Evolutionary conservation across 768 basidiomycete species (phyloP), one percentile per base, ranked within the genome.

Genomic region (Boletus edulis): DNA sequence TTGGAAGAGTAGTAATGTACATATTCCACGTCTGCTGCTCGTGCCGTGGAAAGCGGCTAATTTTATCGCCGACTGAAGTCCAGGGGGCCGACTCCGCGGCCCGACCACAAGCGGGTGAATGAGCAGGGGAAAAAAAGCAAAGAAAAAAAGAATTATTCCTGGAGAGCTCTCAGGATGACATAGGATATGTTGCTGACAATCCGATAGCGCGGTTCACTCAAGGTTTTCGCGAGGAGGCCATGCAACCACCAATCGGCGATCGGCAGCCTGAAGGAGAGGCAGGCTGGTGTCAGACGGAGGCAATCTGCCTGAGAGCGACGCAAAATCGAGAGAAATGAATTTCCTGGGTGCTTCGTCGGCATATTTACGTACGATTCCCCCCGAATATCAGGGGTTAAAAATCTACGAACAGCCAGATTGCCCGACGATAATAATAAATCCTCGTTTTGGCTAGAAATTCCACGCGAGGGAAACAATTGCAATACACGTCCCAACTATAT

Each of bases 401-500:
- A 54, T 68, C 70, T 73, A 74, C 72, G 65, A 76, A 77, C 74
- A 75, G 72, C 64, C 72, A 75, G 76, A 78, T 78, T 75, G 76
- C 69, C 63, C 68, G 62, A 72, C 69, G 75, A 81, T 80, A 79
- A 80, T 82, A 80, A 83, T 78, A 76, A 79, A 75, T 74, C 72
- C 75, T 76, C 67, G 71, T 73, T 80, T 82, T 81, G 75, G 78
- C 64, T 67, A 65, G 68, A 77, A 35, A 79, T 76, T 81, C 76
- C 81, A 83, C 80, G 81, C 83, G 80, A 82, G 78, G 71, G 76
- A 79, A 84, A 85, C 78, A 84, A 83, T 70, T 72, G 66, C 64
- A 68, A 68, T 83, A 83, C 78, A 79, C 73, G 76, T 76, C 74
- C 74, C 77, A 79, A 79, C 84, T 84, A 84, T 76, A 84, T 84